Evolutionary conservation across 805 yeast genomes (phyloP).

Genomic region (Starmera caribaea): DNA sequence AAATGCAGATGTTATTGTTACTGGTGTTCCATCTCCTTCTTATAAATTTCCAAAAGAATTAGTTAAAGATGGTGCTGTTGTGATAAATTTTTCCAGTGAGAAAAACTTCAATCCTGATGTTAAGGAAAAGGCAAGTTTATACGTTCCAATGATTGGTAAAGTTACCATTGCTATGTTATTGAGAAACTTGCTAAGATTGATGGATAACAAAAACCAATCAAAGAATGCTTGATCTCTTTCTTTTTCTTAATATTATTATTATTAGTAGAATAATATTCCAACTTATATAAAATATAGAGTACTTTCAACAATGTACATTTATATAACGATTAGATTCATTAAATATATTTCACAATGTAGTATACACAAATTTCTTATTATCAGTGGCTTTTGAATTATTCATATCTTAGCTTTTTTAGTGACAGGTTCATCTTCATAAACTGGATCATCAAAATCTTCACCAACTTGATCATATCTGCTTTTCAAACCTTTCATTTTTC

Average conservation of each 20-base stretch:
- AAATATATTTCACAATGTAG: background rate
- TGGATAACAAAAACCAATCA: slow-evolving; percentile 43
- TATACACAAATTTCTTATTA: slow-evolving; percentile 1
- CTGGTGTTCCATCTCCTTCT: slow-evolving; percentile 82
- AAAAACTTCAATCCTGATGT: slow-evolving; percentile 81
- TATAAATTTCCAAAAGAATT: slow-evolving; percentile 83
- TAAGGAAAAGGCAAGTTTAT: slow-evolving; percentile 78
- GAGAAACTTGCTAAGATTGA: slow-evolving; percentile 77
- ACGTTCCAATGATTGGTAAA: slow-evolving; percentile 93
- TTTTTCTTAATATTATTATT: background rate
- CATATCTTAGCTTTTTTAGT: slow-evolving; percentile 18
- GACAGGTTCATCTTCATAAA: slow-evolving; percentile 31
- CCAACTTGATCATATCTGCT: slow-evolving; percentile 67
- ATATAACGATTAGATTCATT: no score
- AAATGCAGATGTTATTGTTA: slow-evolving; percentile 82
- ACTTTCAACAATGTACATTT: no score
- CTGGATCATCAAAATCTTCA: slow-evolving; percentile 44
- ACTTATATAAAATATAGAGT: no score
- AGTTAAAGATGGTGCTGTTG: slow-evolving; percentile 81
- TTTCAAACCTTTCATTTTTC: slow-evolving; percentile 98
- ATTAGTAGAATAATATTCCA: background rate
- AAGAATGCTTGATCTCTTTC: background rate
- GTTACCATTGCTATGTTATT: slow-evolving; percentile 93
- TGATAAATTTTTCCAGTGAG: slow-evolving; percentile 81
- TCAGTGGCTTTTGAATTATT: slow-evolving; percentile 1